These are phyloP conservation scores for Termitomyces heimii DNA, from an alignment of 768 basidiomycete species.

Conservation along the genomic window DNA sequence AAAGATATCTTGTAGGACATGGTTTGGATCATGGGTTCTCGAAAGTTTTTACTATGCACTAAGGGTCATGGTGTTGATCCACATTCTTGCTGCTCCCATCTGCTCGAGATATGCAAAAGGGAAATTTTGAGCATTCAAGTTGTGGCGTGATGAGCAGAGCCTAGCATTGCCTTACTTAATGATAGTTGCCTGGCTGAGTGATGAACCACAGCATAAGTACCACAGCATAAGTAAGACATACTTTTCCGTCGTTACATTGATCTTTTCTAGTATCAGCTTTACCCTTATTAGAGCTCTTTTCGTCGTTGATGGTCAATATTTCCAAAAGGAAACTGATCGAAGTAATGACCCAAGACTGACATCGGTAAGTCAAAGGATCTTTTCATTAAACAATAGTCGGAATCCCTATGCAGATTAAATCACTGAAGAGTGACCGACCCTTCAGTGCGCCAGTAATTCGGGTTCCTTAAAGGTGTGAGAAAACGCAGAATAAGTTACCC, in stretches of 20 bases:
- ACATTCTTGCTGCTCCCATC: not conserved
- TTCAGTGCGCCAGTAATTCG: not conserved
- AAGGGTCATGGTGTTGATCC: slow-evolving; percentile 3
- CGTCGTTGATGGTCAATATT: not conserved
- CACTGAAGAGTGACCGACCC: not conserved
- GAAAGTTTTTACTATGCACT: not conserved
- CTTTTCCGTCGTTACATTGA: not conserved
- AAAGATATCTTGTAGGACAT: slow-evolving; percentile 8
- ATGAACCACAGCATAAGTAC: not conserved
- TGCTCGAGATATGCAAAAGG: not conserved
- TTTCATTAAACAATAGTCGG: not conserved
- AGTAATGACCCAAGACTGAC: not conserved
- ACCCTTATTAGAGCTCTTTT: not conserved
- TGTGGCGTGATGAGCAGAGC: slow-evolving; percentile 6
- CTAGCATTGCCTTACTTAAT: not conserved
- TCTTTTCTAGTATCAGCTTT: not conserved
- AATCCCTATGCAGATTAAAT: not conserved
- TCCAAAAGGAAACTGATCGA: not conserved
- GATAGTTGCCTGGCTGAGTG: not conserved
- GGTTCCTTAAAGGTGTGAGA: not conserved
- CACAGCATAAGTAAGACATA: not conserved
- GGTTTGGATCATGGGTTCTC: slow-evolving; percentile 2
- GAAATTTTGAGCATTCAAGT: not conserved
- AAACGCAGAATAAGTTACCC: too few species aligned
- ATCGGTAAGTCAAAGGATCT: not conserved